Conservation (phyloP, 345 rosid species). For the Rhizophora mangle region DNA sequence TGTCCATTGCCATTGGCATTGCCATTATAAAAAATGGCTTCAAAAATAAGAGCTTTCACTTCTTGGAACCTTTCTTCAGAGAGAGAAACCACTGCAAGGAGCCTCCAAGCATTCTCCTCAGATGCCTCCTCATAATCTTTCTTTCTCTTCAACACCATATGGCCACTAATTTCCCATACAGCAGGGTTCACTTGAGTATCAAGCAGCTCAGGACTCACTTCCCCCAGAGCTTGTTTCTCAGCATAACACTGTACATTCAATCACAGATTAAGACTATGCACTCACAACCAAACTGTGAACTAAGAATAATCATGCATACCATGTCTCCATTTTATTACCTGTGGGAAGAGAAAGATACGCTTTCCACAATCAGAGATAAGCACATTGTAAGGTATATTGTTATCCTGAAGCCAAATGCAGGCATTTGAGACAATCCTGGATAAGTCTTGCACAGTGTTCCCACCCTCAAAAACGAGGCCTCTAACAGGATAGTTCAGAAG, state of each 20-base stretch:
- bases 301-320: background rate
- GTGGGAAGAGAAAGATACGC: conserved; percentile 75
- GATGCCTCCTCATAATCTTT: conserved; percentile 83
- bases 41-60: conserved; percentile 66
- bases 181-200: conserved; percentile 99
- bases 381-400: conserved; percentile 86
- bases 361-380: conserved; percentile 87
- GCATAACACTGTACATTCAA: conserved; percentile 70
- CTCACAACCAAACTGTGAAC: background rate
- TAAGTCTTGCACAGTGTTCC: conserved; percentile 53
- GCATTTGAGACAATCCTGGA: conserved; percentile 61
- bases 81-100: conserved; percentile 83
- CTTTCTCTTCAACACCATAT: conserved; percentile 90
- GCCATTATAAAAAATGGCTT: conserved; percentile 35
- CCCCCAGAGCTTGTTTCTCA: conserved; percentile 95
- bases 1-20: conserved; percentile 22
- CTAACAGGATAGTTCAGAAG: conserved; percentile 76
- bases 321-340: conserved; percentile 43
- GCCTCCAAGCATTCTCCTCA: conserved; percentile 86
- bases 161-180: conserved; percentile 98
- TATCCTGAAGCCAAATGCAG: conserved; percentile 87
- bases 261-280: background rate
- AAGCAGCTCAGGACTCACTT: conserved; percentile 68
- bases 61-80: conserved; percentile 80
- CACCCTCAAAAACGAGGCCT: conserved; percentile 82